Conservation (phyloP, 1,284 basidiomycete genomes). For the Stygiomarasmius scandens region DNA sequence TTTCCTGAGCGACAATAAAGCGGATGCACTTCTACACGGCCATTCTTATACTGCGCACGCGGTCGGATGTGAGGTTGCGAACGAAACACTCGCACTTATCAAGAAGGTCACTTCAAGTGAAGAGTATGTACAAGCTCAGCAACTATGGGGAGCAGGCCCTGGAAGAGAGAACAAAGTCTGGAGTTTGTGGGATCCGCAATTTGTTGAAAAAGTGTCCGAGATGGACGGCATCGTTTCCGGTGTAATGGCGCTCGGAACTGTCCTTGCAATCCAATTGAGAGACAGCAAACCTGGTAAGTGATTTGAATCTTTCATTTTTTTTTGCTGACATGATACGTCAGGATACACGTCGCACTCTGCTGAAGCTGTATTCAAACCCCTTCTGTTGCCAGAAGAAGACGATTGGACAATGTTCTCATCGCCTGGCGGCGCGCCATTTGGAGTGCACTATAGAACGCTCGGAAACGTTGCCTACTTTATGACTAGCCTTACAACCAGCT, state of each 20-base stretch:
- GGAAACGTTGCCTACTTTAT: constrained; percentile 96
- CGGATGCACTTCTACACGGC: constrained; percentile 88
- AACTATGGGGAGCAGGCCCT: constrained; percentile 32
- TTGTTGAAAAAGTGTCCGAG: constrained; percentile 68
- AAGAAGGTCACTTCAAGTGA: constrained; percentile 49
- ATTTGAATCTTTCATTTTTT: background rate
- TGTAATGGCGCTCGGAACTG: constrained; percentile 87
- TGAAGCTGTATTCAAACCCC: constrained; percentile 55
- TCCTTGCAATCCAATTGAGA: constrained; percentile 81
- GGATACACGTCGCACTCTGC: constrained; percentile 83
- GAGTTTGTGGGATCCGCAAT: constrained; percentile 87
- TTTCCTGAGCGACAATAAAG: constrained; percentile 79
- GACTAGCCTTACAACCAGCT: constrained; percentile 81
- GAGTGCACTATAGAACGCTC: constrained; percentile 86
- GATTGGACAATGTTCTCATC: constrained; percentile 40
- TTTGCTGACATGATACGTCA: constrained; percentile 23
- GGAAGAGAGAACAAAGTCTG: constrained; percentile 49
- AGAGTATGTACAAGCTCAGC: constrained; percentile 57
- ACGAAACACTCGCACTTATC: constrained; percentile 75
- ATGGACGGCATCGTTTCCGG: constrained; percentile 66
- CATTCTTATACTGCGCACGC: constrained; percentile 95
- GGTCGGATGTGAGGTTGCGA: constrained; percentile 90
- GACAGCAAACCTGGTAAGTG: constrained; percentile 59
- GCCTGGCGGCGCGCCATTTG: constrained; percentile 63
- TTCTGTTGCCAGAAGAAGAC: constrained; percentile 32